These are phyloP conservation scores for Dactylellina sp. DNA, from an alignment of 2,329 filamentous ascomycete genomes.

Conservation along the genomic window DNA sequence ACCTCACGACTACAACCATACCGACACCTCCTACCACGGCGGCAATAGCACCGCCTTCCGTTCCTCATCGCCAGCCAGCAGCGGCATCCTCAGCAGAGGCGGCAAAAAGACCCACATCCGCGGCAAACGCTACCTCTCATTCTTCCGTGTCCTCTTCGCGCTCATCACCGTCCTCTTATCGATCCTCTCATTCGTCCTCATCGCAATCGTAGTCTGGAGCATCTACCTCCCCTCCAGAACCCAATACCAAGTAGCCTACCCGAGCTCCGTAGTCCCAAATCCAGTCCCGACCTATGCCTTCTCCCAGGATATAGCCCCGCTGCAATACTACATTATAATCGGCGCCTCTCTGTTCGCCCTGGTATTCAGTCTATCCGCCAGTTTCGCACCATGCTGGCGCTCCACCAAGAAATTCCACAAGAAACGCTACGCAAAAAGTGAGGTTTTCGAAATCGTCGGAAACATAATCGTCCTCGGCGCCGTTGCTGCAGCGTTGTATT, in stretches of 20 bases:
- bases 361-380: conserved; percentile 1
- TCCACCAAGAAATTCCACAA: conserved; percentile 42
- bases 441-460: conserved; percentile 29
- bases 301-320: conserved; percentile 22
- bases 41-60: not conserved
- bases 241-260: not conserved
- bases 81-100: too few species aligned
- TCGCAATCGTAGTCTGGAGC: conserved; percentile 26
- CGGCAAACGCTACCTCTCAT: conserved; percentile 21
- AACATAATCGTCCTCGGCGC: conserved; percentile 9
- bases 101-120: conserved; percentile 18
- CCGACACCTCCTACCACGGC: conserved; percentile 21
- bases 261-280: conserved; percentile 2
- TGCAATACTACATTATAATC: conserved; percentile 34
- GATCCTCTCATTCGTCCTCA: conserved; percentile 4
- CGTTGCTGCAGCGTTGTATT: conserved; percentile 20
- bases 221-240: conserved; percentile 30
- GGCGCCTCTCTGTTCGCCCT: not conserved
- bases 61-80: not conserved
- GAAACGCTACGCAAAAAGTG: conserved; percentile 28
- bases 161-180: conserved; percentile 18
- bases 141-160: conserved; percentile 21
- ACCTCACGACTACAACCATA: conserved; percentile 7
- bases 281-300: conserved; percentile 25
- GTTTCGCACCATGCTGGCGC: conserved; percentile 28